A percentile compares a stretch with the other conserved stretches of the same genome.
phyloP scores from a whole-genome alignment of 2,329 filamentous ascomycete genomes.

The Exophiala dermatitidis region DNA sequence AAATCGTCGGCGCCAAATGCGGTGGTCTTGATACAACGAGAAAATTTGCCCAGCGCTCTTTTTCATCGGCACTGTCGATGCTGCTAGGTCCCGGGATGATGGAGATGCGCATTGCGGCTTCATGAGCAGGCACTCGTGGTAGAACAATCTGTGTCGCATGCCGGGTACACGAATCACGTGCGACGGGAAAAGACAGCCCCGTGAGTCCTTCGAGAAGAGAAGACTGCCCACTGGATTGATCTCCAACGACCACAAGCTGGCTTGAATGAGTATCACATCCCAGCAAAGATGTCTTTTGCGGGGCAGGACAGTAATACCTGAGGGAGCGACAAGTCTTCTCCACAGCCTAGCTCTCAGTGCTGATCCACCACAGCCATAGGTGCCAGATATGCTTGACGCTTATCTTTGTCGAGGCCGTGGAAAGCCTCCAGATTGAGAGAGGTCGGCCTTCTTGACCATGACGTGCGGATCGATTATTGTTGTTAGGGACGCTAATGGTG shows the following conservation, averaged over 20 bases:
- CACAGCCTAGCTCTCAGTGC: constrained; percentile 29
- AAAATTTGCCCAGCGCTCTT: constrained; percentile 2
- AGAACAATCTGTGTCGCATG: constrained; percentile 30
- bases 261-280: neutral
- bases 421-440: constrained; percentile 11
- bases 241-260: constrained; percentile 30
- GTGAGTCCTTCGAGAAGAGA: constrained; percentile 31
- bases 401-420: constrained; percentile 28
- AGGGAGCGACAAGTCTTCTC: constrained; percentile 30
- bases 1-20: constrained; percentile 7
- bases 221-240: constrained; percentile 30
- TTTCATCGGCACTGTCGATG: constrained; percentile 6
- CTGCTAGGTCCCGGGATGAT: constrained; percentile 23
- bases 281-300: neutral
- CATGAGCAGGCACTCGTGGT: constrained; percentile 21
- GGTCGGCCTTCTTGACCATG: constrained; percentile 2
- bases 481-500: neutral
- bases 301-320: constrained; percentile 25
- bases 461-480: neutral
- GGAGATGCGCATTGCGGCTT: constrained; percentile 13
- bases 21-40: constrained; percentile 2
- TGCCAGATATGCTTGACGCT: constrained; percentile 17
- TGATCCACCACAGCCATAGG: constrained; percentile 24
- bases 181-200: constrained; percentile 27
- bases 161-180: constrained; percentile 28